A percentile compares a stretch with the other conserved stretches of the same genome.
Conservation (phyloP, 805 yeast species). For the Wickerhamomyces xylosicus region DNA sequence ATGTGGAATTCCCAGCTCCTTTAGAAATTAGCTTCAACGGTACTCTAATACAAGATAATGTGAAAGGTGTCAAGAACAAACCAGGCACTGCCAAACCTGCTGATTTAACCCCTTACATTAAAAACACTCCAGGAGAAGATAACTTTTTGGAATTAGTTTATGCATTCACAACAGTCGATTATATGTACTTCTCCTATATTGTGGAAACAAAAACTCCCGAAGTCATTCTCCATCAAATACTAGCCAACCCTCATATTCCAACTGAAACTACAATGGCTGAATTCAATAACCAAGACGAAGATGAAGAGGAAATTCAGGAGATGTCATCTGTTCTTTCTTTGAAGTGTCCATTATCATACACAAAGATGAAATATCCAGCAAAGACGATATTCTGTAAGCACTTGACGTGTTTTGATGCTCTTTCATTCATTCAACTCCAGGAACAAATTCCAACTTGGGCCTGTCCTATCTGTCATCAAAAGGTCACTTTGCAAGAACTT, state of each 20-base stretch:
- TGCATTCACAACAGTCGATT: conserved; percentile 44
- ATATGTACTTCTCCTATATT: conserved; percentile 44
- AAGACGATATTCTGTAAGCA: conserved; percentile 68
- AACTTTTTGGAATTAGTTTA: conserved; percentile 45
- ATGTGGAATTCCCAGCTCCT: conserved; percentile 60
- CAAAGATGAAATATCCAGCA: conserved; percentile 61
- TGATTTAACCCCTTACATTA: conserved; percentile 49
- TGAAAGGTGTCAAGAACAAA: conserved; percentile 66
- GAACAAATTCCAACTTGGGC: conserved; percentile 75
- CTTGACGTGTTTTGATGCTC: conserved; percentile 81
- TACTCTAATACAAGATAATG: conserved; percentile 35
- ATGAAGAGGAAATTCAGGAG: conserved; percentile 64
- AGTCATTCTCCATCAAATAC: conserved; percentile 29
- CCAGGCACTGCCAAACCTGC: conserved; percentile 80
- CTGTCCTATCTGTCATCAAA: conserved; percentile 72
- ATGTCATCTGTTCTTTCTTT: conserved; percentile 57
- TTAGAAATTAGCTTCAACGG: conserved; percentile 58
- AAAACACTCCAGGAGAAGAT: conserved; percentile 17
- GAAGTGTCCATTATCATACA: conserved; percentile 70
- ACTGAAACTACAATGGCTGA: conserved; percentile 38
- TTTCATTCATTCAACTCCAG: conserved; percentile 64
- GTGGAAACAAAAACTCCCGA: conserved; percentile 39
- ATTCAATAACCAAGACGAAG: conserved; percentile 32
- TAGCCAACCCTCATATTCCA: conserved; percentile 40
- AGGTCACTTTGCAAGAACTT: conserved; percentile 43